Evolutionary conservation across 208 protist genomes (phyloP).

Genomic region (Acanthamoeba culbertsoni): DNA sequence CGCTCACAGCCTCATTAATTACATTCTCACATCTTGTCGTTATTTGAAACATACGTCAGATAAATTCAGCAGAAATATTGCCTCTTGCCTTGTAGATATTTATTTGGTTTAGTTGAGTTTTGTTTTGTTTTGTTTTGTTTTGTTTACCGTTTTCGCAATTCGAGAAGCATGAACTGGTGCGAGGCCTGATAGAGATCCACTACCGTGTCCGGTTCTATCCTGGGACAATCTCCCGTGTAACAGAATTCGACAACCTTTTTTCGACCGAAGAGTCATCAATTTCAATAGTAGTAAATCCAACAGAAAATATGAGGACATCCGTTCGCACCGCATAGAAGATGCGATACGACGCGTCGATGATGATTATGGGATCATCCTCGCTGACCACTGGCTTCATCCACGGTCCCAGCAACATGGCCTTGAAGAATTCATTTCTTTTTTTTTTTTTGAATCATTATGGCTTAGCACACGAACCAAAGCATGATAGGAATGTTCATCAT

Average conservation of each 20-base stretch:
- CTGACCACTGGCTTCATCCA: neutral
- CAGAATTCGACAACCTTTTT: neutral
- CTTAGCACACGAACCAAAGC: neutral
- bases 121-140: no score
- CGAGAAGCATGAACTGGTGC: constrained; percentile 7
- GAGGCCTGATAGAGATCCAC: constrained; percentile 12
- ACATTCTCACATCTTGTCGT: neutral
- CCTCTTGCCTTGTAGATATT: no score
- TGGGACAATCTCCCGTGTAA: neutral
- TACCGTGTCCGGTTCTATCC: constrained; percentile 12
- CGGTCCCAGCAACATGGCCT: constrained; percentile 25
- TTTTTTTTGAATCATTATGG: neutral
- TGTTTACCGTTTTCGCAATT: neutral
- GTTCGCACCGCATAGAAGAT: neutral
- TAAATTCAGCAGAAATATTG: no score
- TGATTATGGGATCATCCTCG: neutral
- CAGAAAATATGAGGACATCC: neutral
- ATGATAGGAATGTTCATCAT: neutral
- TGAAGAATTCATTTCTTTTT: constrained; percentile 3
- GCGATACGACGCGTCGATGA: neutral
- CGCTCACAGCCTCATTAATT: neutral
- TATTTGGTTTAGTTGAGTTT: no score
- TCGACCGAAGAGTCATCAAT: neutral
- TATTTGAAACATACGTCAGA: neutral
- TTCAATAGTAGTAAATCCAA: neutral